These are phyloP conservation scores for Monosporascus sp. DNA, from an alignment of 2,329 filamentous ascomycete species.

Conservation along the genomic window DNA sequence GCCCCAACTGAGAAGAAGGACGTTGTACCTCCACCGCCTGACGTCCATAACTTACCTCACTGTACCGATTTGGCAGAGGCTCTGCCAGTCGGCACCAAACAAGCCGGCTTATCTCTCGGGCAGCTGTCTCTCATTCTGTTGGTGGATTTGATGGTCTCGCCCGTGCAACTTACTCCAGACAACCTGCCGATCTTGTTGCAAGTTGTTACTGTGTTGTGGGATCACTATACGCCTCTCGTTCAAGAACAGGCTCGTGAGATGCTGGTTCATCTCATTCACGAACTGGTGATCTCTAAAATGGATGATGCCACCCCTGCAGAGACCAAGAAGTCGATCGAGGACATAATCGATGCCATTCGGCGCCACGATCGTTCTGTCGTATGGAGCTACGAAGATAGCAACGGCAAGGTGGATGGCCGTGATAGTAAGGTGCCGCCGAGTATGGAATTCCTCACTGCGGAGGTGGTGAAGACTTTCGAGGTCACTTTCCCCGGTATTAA, in stretches of 20 bases:
- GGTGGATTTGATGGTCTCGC: conserved; percentile 93
- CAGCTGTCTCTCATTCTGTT: conserved; percentile 90
- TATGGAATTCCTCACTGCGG: conserved; percentile 79
- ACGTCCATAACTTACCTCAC: conserved; percentile 75
- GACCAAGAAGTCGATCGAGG: conserved; percentile 73
- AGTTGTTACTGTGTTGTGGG: conserved; percentile 91
- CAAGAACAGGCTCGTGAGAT: conserved; percentile 97
- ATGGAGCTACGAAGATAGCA: conserved; percentile 93
- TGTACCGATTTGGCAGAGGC: conserved; percentile 78
- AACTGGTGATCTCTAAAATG: conserved; percentile 77
- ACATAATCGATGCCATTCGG: conserved; percentile 81
- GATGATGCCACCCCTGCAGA: conserved; percentile 60
- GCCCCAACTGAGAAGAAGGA: conserved; percentile 81
- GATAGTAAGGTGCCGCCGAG: conserved; percentile 77
- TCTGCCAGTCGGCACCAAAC: conserved; percentile 83
- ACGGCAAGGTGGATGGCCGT: conserved; percentile 68
- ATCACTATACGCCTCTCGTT: conserved; percentile 91
- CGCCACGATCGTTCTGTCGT: conserved; percentile 79
- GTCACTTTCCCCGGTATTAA: conserved; percentile 80
- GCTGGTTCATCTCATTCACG: conserved; percentile 95
- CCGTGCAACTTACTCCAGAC: conserved; percentile 72
- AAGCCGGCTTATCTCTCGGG: conserved; percentile 84
- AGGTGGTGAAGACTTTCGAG: conserved; percentile 82
- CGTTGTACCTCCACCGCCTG: conserved; percentile 63
- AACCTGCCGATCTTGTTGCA: conserved; percentile 84